These are phyloP conservation scores for Ceratorhiza oryzae-sativae DNA, from an alignment of 1,284 basidiomycete genomes.

Conservation along the genomic window DNA sequence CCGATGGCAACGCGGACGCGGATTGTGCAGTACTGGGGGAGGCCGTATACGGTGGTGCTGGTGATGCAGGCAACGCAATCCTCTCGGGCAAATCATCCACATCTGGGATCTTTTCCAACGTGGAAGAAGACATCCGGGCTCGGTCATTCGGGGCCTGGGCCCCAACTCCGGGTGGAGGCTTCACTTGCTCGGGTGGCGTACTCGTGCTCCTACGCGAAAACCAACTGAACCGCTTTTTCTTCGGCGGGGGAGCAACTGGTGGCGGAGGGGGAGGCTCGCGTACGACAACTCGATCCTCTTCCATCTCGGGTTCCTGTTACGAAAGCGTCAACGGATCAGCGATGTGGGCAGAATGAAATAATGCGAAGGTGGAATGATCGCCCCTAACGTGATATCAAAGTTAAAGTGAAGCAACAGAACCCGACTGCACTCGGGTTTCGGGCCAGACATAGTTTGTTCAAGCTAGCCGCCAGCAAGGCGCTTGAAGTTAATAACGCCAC, in stretches of 20 bases:
- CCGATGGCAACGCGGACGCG: neutral
- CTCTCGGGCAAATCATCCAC: constrained; percentile 46
- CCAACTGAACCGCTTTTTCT: constrained; percentile 67
- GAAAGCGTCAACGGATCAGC: constrained; percentile 35
- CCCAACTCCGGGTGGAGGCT: constrained; percentile 47
- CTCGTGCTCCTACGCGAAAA: constrained; percentile 60
- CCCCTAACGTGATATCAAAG: too few relatives aligned
- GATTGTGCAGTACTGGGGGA: constrained; percentile 17
- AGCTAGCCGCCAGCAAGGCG: too few relatives aligned
- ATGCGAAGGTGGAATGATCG: too few relatives aligned
- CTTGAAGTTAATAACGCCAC: too few relatives aligned
- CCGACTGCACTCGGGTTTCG: too few relatives aligned
- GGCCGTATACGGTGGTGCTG: constrained; percentile 29
- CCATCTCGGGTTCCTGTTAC: constrained; percentile 75
- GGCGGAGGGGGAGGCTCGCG: constrained; percentile 53
- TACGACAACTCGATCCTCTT: constrained; percentile 72
- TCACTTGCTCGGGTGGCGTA: constrained; percentile 49
- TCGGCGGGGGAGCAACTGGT: constrained; percentile 42
- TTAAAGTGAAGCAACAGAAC: too few relatives aligned
- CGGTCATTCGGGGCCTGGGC: constrained; percentile 61
- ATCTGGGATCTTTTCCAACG: constrained; percentile 1
- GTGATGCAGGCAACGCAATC: constrained; percentile 40
- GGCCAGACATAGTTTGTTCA: too few relatives aligned
- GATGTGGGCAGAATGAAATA: too few relatives aligned
- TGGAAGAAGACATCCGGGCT: constrained; percentile 35